Base-by-base conservation (phyloP, 352 stramenopile genomes). In the Pythium dissotocum region DNA sequence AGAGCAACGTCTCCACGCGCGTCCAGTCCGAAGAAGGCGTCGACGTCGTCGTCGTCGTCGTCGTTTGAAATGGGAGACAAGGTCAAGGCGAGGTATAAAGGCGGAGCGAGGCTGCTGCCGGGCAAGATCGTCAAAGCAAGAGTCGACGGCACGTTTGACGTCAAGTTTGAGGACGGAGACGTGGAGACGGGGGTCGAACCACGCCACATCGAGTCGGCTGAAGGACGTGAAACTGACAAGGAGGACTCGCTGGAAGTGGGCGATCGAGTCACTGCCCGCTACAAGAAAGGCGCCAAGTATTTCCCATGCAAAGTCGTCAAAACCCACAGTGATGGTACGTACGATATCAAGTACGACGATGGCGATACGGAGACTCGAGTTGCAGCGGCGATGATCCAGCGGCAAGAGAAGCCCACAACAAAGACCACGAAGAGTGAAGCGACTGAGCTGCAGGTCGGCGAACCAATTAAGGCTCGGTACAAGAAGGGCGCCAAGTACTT, bases 401-500 rank as follows among this genome's bases (percentile, higher is more conserved):
- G 63, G 10, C 75, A 78, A 10, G 30, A 40, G 0, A 53, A 38
- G 35, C 2, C 36, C 21, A 24, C 21, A 51, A 12, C 52, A 53
- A 51, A 4, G 14, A 51, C 55, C 35, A 46, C 68, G 14, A 10
- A 60, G 1, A 65, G 63, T 61, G 28, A 44, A 52, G 33, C 32
- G 8, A 14, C 32, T 1, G 4, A 14, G 6, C 46, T 61, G 8
- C 28, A 14, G 0, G 79, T 83, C 0, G 74, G 74, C 6, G 91
- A 90, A 52, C 65, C 66, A 7, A 86, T 87, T 21, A 71, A 77
- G 46, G 76, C 72, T 1, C 80, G 72, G 46, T 95, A 81, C 72
- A 97, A 94, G 21, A 77, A 78, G 14, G 89, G 92, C 1, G 80
- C 72, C 9, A 78, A 79, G 13, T 77, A 77, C 38, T 96, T 87